phyloP scores from a whole-genome alignment of 345 rosid genomes.

The Melaleuca alternifolia region DNA sequence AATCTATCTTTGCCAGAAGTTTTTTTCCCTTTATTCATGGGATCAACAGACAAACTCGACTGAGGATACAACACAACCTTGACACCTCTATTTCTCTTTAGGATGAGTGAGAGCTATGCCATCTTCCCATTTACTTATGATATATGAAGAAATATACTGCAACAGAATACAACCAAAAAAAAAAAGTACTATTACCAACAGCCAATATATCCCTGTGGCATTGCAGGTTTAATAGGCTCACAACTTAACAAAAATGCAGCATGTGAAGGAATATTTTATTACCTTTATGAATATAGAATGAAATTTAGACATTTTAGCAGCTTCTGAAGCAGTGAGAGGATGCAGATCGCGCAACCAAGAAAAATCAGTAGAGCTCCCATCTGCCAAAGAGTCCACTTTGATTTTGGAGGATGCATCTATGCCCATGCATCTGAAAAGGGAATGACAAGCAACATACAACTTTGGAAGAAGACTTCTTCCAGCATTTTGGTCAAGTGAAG shows the following conservation, averaged over 20 bases:
- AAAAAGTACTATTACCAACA: background rate
- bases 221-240: background rate
- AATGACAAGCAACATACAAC: conserved; percentile 46
- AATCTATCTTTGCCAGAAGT: background rate
- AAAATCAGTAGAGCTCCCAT: conserved; percentile 13
- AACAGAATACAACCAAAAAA: background rate
- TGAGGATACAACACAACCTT: background rate
- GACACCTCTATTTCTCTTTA: background rate
- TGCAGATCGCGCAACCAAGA: conserved; percentile 7
- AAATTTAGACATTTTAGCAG: conserved; percentile 35
- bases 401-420: conserved; percentile 17
- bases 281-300: conserved; percentile 53
- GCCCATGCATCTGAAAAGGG: conserved; percentile 47
- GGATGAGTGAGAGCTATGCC: background rate
- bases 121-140: background rate
- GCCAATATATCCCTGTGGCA: background rate
- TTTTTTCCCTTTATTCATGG: background rate
- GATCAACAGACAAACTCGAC: background rate
- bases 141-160: background rate
- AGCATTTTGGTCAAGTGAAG: conserved; percentile 22
- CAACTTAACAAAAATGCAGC: background rate
- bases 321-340: conserved; percentile 30
- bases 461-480: conserved; percentile 45
- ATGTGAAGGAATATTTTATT: background rate
- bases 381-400: conserved; percentile 5